phyloP scores from a whole-genome alignment of 1,284 basidiomycete species.

The Wallemia ichthyophaga region DNA sequence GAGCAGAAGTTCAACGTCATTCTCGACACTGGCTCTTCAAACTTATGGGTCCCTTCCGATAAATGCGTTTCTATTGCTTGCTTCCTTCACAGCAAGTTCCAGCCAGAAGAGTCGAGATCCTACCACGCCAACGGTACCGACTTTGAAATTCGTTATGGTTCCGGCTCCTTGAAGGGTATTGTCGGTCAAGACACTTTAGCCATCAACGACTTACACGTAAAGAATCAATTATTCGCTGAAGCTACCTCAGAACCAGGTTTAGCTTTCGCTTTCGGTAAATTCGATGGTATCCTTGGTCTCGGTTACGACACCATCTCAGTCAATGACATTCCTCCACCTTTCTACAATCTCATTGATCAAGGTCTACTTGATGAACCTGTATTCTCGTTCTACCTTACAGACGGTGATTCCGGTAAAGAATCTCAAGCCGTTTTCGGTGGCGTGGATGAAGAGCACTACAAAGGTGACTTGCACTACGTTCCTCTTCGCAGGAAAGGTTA shows the following conservation, averaged over 20 bases:
- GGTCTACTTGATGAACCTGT: constrained; percentile 54
- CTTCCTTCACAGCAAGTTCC: constrained; percentile 87
- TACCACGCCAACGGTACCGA: constrained; percentile 73
- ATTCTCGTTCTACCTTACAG: constrained; percentile 82
- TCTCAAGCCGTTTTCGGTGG: constrained; percentile 70
- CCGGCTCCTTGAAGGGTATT: constrained; percentile 87
- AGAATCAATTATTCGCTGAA: constrained; percentile 71
- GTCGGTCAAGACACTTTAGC: constrained; percentile 56
- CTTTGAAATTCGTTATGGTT: constrained; percentile 86
- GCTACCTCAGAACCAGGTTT: constrained; percentile 89
- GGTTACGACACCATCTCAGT: constrained; percentile 90
- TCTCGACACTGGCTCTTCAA: constrained; percentile 65
- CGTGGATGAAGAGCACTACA: constrained; percentile 47
- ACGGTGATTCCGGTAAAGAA: constrained; percentile 42
- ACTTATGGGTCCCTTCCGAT: constrained; percentile 72
- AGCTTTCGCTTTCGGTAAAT: constrained; percentile 87
- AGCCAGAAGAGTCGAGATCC: constrained; percentile 48
- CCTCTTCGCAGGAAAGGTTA: constrained; percentile 89
- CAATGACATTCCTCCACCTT: constrained; percentile 73
- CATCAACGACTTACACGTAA: constrained; percentile 60
- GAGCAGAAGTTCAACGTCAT: constrained; percentile 64
- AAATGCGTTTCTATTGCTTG: constrained; percentile 87
- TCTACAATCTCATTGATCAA: constrained; percentile 77
- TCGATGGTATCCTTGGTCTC: constrained; percentile 85
- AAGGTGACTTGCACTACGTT: constrained; percentile 55